Percentiles rank a stretch among this genome's conserved stretches.
Evolutionary conservation across 345 rosid species (phyloP).

Genomic region (Arabis hirsuta): DNA sequence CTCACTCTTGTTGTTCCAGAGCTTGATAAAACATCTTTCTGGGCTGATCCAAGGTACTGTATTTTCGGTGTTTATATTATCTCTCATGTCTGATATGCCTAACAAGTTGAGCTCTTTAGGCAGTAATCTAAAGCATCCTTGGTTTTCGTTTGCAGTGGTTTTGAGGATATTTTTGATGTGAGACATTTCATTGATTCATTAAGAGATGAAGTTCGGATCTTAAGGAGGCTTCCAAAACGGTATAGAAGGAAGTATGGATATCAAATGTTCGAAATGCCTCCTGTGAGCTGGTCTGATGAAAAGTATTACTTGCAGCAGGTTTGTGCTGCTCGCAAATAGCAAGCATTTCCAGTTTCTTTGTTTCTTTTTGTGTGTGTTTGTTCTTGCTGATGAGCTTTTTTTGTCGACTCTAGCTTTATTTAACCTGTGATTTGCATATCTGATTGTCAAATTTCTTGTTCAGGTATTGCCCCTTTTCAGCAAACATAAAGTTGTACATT

Average conservation of each 20-base stretch:
- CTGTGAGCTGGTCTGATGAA: constrained; percentile 97
- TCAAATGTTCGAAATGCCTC: constrained; percentile 72
- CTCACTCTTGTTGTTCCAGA: constrained; percentile 95
- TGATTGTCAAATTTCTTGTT: constrained; percentile 34
- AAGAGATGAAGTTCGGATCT: constrained; percentile 88
- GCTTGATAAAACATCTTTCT: constrained; percentile 95
- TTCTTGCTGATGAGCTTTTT: too few species aligned
- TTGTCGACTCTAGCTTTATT: too few species aligned
- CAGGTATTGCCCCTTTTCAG: constrained; percentile 85
- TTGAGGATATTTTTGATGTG: constrained; percentile 93
- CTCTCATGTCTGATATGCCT: background rate
- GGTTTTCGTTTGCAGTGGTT: constrained; percentile 65
- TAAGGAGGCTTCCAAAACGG: constrained; percentile 83
- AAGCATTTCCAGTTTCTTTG: background rate
- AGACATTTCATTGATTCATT: constrained; percentile 88
- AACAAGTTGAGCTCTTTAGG: background rate
- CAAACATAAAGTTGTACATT: constrained; percentile 77
- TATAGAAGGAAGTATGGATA: constrained; percentile 62
- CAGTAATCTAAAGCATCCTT: constrained; percentile 26
- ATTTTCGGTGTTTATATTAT: constrained; percentile 19
- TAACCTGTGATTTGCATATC: background rate
- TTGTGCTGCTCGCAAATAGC: constrained; percentile 16
- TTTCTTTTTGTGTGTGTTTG: background rate
- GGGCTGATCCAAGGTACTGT: constrained; percentile 97
- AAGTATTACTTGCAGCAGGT: constrained; percentile 92